Evolutionary conservation across 768 basidiomycete genomes (phyloP).

Genomic region (Daedalea quercina): DNA sequence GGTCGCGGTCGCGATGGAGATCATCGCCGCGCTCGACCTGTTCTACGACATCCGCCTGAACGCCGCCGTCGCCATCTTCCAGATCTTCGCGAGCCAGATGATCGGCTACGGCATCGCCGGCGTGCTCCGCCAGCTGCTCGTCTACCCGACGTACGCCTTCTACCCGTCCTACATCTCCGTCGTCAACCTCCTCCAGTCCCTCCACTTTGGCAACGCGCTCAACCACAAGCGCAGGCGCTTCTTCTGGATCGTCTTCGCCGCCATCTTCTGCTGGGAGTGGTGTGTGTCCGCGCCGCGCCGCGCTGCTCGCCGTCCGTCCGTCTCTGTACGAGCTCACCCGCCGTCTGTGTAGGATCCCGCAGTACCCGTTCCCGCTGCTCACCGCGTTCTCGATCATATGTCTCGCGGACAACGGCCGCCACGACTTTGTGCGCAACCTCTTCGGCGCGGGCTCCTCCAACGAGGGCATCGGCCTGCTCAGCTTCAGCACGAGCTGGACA

Average conservation of each 20-base stretch:
- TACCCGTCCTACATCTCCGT: slow-evolving; percentile 47
- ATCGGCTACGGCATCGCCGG: slow-evolving; percentile 27
- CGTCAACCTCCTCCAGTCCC: slow-evolving; percentile 44
- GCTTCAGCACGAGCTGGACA: slow-evolving; percentile 44
- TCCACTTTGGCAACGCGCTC: slow-evolving; percentile 44
- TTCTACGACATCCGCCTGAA: slow-evolving; percentile 46
- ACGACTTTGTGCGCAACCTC: slow-evolving; percentile 32
- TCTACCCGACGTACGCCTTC: slow-evolving; percentile 49
- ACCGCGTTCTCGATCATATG: slow-evolving; percentile 46
- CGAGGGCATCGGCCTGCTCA: slow-evolving; percentile 43
- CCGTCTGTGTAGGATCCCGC: slow-evolving; percentile 23
- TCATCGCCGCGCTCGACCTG: slow-evolving; percentile 53
- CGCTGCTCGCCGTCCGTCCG: neutral
- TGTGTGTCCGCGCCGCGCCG: slow-evolving; percentile 13
- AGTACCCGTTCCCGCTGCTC: slow-evolving; percentile 34
- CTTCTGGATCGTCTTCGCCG: slow-evolving; percentile 49
- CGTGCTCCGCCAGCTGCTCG: slow-evolving; percentile 36
- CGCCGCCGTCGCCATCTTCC: slow-evolving; percentile 45
- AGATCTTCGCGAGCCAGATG: slow-evolving; percentile 45
- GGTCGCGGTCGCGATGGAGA: slow-evolving; percentile 50
- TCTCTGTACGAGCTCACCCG: neutral
- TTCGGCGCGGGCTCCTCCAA: slow-evolving; percentile 43
- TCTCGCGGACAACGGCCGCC: slow-evolving; percentile 39
- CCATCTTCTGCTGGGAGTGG: slow-evolving; percentile 43
- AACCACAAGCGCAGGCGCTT: slow-evolving; percentile 39